Conservation (phyloP, 441 rosid genomes). For the Erysimum pusillum region DNA sequence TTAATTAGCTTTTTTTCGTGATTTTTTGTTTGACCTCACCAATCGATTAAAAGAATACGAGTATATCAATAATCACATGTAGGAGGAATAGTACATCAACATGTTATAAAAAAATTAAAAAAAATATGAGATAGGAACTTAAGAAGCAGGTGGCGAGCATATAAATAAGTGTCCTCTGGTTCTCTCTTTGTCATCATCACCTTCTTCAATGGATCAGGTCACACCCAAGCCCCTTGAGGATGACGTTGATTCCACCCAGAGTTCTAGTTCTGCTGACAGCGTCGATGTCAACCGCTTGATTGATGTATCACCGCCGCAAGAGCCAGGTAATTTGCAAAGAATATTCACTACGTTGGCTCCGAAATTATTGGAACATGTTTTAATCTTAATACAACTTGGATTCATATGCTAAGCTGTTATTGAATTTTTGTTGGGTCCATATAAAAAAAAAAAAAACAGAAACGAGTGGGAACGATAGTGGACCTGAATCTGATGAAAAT, state of each 20-base stretch:
- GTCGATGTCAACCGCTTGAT: neutral
- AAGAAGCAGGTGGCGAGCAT: slow-evolving; percentile 9
- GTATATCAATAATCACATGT: neutral
- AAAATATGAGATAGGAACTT: neutral
- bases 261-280: neutral
- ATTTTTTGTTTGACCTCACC: neutral
- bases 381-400: no score
- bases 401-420: no score
- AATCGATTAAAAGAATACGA: slow-evolving; percentile 7
- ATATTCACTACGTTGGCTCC: no score
- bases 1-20: neutral
- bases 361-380: no score
- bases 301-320: neutral
- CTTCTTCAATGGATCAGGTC: slow-evolving; percentile 4
- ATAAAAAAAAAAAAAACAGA: no score
- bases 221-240: neutral
- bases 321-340: neutral
- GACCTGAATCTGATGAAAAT: no score
- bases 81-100: neutral
- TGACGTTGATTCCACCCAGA: neutral
- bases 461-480: no score
- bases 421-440: no score
- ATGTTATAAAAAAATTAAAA: neutral
- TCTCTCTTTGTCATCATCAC: slow-evolving; percentile 15
- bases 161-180: slow-evolving; percentile 17